phyloP scores from a whole-genome alignment of 2,329 filamentous ascomycete species.

The Venturia asperata region DNA sequence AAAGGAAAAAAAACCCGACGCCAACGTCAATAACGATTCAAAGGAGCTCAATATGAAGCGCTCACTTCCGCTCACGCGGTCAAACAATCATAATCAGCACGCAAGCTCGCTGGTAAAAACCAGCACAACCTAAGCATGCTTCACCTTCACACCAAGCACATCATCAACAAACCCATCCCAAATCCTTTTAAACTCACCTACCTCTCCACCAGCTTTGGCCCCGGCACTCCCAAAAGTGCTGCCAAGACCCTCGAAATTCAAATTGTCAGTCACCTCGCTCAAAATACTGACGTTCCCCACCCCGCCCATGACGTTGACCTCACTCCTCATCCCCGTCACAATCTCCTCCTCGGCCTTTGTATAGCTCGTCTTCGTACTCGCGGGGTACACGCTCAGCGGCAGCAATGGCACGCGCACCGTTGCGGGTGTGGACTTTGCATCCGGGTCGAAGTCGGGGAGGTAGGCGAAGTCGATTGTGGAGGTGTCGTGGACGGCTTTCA shows the following conservation, averaged over 20 bases:
- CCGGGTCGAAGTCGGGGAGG: conserved; percentile 47
- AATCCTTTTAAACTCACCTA: conserved; percentile 38
- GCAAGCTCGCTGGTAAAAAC: neutral
- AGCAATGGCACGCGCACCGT: conserved; percentile 43
- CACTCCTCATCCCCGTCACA: conserved; percentile 51
- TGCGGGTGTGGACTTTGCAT: conserved; percentile 30
- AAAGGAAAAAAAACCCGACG: neutral
- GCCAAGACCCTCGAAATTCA: conserved; percentile 41
- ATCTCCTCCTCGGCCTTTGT: conserved; percentile 17
- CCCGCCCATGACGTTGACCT: conserved; percentile 49
- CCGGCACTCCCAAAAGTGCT: conserved; percentile 27
- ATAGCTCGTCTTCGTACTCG: conserved; percentile 18
- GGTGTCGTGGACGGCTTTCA: conserved; percentile 50
- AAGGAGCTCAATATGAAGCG: neutral
- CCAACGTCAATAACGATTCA: neutral
- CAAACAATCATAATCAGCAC: no score
- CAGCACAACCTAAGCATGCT: conserved; percentile 16
- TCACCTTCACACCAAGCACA: conserved; percentile 36
- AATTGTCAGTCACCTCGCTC: conserved; percentile 52
- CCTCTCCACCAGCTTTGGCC: conserved; percentile 37
- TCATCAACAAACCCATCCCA: conserved; percentile 46
- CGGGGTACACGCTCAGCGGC: conserved; percentile 32
- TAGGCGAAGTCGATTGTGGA: conserved; percentile 59
- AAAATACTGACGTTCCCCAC: conserved; percentile 46
- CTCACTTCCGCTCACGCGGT: neutral